phyloP scores from a whole-genome alignment of 345 rosid genomes.

The Capsella bursapastoris region DNA sequence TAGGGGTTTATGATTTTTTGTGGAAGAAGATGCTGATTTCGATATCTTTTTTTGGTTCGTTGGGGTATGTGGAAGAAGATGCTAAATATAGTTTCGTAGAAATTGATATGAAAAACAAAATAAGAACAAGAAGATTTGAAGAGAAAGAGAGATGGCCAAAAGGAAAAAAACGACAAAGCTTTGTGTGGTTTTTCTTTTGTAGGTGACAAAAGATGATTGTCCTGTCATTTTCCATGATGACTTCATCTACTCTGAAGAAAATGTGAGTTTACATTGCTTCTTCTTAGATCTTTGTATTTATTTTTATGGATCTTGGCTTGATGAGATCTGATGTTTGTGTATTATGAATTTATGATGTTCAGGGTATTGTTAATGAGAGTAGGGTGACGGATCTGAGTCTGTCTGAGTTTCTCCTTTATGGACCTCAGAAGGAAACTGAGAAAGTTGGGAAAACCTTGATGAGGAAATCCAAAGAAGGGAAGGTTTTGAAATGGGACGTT shows the following conservation, averaged over 20 bases:
- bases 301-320: conserved; percentile 30
- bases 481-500: conserved; percentile 71
- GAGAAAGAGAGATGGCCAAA: conserved; percentile 33
- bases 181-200: conserved; percentile 55
- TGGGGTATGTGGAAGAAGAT: conserved; percentile 24
- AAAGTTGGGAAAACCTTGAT: conserved; percentile 59
- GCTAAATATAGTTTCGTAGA: conserved; percentile 27
- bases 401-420: conserved; percentile 72
- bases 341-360: conserved; percentile 22
- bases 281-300: conserved; percentile 5
- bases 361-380: conserved; percentile 76
- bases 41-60: background rate
- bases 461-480: conserved; percentile 82
- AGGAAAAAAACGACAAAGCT: conserved; percentile 30
- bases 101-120: conserved; percentile 8
- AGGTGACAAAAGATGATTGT: conserved; percentile 92
- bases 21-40: conserved; percentile 34
- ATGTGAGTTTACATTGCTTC: conserved; percentile 58
- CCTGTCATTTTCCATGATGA: conserved; percentile 97
- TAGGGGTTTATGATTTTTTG: background rate
- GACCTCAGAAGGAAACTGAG: conserved; percentile 73
- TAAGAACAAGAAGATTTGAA: conserved; percentile 36
- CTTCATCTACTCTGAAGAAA: conserved; percentile 71
- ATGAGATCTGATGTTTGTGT: conserved; percentile 31
- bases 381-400: conserved; percentile 75